Base-by-base conservation (phyloP, 768 basidiomycete species). In the Tephrocybe sp. region DNA sequence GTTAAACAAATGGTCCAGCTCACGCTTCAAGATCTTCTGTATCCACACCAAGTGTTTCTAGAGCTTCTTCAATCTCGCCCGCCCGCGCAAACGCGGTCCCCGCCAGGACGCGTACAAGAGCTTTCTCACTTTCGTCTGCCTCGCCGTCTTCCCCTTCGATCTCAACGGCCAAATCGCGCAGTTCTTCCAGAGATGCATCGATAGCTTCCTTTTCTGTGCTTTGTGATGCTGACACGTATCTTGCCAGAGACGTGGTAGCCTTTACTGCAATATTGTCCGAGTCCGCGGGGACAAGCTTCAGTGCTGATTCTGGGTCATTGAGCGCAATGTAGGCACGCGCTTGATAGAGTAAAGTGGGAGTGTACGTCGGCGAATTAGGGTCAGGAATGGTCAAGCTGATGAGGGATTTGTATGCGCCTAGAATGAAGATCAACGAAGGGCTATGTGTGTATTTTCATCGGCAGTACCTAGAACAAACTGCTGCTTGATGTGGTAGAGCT, bases 1-100 rank as follows among this genome's bases (percentile, higher is more conserved):
- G 24, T 33, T 7, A 18, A 29, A 40, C 13, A 43, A 24, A n/a
- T n/a, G 8, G 36, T 31, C n/a, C 38, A 6, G 78, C 90, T 59
- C 66, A 94, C 93, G 90, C 88, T 74, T 97, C 94, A 30, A 93
- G 77, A 58, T 91, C 88, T 54, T 86, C 79, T 25, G 82, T 81
- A 41, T 83, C 86, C 5, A 78, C 79, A 7, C 84, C 84, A 25
- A 97, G 74, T 0, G 90, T 94, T 67, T 95, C 94, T 21, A 97
- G 70, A 1, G 93, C 94, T 68, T 97, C 94, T 66, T 97, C 94
- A 10, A 88, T 69, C 68, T 97, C 94, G 2, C 85, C 87, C 13
- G 89, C 89, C 27, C 80, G 72, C 13, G 84, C 78, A 64, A 95
- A 95, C 1, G 91, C 90, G 11, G 86, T 91, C n/a, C 85, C 92